A percentile compares a stretch with the other conserved stretches of the same genome.
Evolutionary conservation across 2,329 filamentous ascomycete species (phyloP).

Genomic region (Penicillium occitanis): DNA sequence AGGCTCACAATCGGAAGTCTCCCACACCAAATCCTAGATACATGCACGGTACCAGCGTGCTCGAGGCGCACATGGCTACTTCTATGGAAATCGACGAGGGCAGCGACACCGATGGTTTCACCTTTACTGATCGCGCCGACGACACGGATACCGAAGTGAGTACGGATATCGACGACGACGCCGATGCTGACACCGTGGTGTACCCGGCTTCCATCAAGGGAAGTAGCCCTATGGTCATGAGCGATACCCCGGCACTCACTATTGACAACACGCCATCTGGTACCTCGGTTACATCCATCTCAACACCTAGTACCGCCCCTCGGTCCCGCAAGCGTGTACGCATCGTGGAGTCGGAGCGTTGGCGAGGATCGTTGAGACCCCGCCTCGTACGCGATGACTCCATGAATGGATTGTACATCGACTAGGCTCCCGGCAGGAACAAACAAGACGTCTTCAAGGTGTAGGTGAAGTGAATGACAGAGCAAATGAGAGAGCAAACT

Average conservation of each 20-base stretch:
- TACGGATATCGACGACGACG: not conserved
- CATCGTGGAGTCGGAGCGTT: not conserved
- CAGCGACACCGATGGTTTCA: not conserved
- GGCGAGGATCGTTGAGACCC: not conserved
- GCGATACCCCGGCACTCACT: not conserved
- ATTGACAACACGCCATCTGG: not conserved
- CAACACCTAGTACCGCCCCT: not conserved
- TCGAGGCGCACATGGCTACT: not conserved
- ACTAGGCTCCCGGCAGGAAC: not conserved
- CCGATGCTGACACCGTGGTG: not conserved
- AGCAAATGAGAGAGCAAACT: not conserved
- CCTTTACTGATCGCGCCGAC: not conserved
- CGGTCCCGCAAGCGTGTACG: not conserved
- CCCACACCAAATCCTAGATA: not conserved
- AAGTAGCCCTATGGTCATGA: not conserved
- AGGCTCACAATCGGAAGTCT: not conserved
- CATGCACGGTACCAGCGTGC: not conserved
- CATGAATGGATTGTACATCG: not conserved
- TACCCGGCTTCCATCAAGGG: not conserved
- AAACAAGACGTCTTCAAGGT: not conserved
- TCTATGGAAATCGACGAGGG: not conserved
- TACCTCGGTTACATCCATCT: not conserved
- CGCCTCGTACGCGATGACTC: not conserved
- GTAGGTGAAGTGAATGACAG: not conserved
- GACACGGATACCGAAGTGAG: not conserved